A percentile compares a stretch with the other conserved stretches of the same genome.
Evolutionary conservation across 73 alveolate genomes (phyloP).

Genomic region (Paramecium sexaurelia): DNA sequence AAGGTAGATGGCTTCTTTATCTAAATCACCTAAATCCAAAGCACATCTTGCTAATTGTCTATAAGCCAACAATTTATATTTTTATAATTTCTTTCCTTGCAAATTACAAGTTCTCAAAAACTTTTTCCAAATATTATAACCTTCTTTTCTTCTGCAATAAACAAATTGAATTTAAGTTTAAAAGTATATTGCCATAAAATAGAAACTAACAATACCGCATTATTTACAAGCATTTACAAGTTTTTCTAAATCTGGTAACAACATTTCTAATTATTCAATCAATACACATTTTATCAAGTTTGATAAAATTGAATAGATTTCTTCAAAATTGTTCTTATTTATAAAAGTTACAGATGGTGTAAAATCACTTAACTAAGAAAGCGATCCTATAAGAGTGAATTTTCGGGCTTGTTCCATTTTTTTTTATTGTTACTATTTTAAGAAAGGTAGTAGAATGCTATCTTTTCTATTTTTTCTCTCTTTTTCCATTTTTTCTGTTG

Average conservation of each 20-base stretch:
- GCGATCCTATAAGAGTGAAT: background rate
- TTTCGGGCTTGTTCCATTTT: background rate
- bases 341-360: background rate
- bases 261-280: background rate
- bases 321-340: background rate
- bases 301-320: background rate
- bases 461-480: slow-evolving; percentile 27
- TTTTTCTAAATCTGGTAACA: background rate
- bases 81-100: background rate
- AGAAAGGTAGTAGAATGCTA: slow-evolving; percentile 11
- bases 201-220: slow-evolving; percentile 33
- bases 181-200: slow-evolving; percentile 31
- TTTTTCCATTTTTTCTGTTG: background rate
- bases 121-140: slow-evolving; percentile 47
- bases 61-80: slow-evolving; percentile 26
- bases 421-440: background rate
- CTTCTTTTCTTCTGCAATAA: slow-evolving; percentile 46
- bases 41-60: slow-evolving; percentile 19
- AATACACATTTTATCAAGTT: background rate
- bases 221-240: background rate
- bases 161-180: slow-evolving; percentile 20
- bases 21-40: slow-evolving; percentile 35
- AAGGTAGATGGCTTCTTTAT: background rate
- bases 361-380: slow-evolving; percentile 17
- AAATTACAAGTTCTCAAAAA: slow-evolving; percentile 50